A percentile compares a stretch with the other conserved stretches of the same genome.
phyloP scores from a whole-genome alignment of 371 early-diverging fungal genomes.

The Mortierella sp. region DNA sequence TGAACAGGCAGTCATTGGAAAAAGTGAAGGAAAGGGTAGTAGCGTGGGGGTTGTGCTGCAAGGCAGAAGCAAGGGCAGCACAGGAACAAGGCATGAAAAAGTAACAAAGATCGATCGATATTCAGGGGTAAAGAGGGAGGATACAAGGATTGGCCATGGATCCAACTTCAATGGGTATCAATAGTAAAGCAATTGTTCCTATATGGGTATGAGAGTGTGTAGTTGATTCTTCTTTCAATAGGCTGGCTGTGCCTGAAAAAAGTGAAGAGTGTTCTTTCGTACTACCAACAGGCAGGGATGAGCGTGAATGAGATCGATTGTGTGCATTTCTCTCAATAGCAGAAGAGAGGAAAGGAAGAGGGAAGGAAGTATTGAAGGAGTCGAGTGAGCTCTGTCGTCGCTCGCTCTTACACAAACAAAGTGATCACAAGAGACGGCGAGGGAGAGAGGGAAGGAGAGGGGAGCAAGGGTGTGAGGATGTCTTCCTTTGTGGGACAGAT shows the following conservation, averaged over 20 bases:
- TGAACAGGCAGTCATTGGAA: not conserved
- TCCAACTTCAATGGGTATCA: not conserved
- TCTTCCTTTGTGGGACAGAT: not conserved
- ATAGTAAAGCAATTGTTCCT: not conserved
- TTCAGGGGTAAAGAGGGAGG: no score
- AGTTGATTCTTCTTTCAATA: not conserved
- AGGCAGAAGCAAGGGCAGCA: no score
- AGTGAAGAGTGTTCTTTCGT: conserved; percentile 5
- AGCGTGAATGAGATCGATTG: not conserved
- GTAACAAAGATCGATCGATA: no score
- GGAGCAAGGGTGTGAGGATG: not conserved
- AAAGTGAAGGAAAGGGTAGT: not conserved
- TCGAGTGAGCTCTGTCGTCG: not conserved
- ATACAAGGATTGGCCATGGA: not conserved
- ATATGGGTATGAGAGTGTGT: no score
- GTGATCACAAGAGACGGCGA: not conserved
- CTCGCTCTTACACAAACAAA: not conserved
- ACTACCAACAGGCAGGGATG: not conserved
- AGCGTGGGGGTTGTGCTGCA: not conserved
- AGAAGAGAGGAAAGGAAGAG: not conserved
- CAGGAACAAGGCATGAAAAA: no score
- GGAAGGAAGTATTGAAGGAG: not conserved
- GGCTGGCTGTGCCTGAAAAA: conserved; percentile 11
- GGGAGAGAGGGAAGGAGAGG: not conserved
- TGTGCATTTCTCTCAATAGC: not conserved